A percentile compares a stretch with the other conserved stretches of the same genome.
phyloP scores from a whole-genome alignment of 2,329 filamentous ascomycete species.

The Fusarium tjaetaba region DNA sequence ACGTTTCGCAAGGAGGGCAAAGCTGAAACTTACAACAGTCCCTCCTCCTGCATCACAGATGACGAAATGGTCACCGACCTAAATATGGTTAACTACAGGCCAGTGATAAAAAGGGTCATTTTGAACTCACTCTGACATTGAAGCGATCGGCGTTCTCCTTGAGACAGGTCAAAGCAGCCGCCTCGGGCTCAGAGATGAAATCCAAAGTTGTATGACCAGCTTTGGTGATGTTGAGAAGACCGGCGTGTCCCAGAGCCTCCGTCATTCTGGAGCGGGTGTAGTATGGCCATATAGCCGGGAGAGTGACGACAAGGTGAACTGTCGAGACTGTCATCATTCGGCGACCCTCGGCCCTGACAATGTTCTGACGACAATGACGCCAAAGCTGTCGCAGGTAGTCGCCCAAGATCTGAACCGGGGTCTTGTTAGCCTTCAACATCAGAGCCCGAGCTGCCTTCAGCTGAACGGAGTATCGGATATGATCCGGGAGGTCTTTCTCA shows the following conservation, averaged over 20 bases:
- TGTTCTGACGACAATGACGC: slow-evolving; percentile 42
- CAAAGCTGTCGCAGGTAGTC: slow-evolving; percentile 50
- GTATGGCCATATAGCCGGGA: slow-evolving; percentile 58
- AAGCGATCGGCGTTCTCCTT: slow-evolving; percentile 39
- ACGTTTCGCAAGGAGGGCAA: neutral
- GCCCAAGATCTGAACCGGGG: slow-evolving; percentile 45
- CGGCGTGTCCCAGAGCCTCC: slow-evolving; percentile 47
- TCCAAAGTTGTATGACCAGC: slow-evolving; percentile 46
- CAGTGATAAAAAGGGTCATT: neutral
- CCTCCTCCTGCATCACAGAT: slow-evolving; percentile 53
- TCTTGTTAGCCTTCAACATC: slow-evolving; percentile 30
- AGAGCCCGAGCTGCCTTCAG: slow-evolving; percentile 21
- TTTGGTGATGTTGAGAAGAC: slow-evolving; percentile 46
- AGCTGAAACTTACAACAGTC: slow-evolving; percentile 45
- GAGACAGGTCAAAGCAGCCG: slow-evolving; percentile 54
- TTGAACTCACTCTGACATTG: slow-evolving; percentile 36
- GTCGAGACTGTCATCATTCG: neutral
- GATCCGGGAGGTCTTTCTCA: slow-evolving; percentile 44
- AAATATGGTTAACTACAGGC: neutral
- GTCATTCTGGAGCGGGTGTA: slow-evolving; percentile 52
- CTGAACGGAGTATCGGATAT: slow-evolving; percentile 40
- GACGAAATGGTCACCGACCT: slow-evolving; percentile 44
- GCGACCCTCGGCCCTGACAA: slow-evolving; percentile 40
- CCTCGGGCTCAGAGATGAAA: slow-evolving; percentile 58
- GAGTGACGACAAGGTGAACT: slow-evolving; percentile 53